These are phyloP conservation scores for Macrophomina tecta DNA, from an alignment of 2,329 filamentous ascomycete species.

Conservation along the genomic window DNA sequence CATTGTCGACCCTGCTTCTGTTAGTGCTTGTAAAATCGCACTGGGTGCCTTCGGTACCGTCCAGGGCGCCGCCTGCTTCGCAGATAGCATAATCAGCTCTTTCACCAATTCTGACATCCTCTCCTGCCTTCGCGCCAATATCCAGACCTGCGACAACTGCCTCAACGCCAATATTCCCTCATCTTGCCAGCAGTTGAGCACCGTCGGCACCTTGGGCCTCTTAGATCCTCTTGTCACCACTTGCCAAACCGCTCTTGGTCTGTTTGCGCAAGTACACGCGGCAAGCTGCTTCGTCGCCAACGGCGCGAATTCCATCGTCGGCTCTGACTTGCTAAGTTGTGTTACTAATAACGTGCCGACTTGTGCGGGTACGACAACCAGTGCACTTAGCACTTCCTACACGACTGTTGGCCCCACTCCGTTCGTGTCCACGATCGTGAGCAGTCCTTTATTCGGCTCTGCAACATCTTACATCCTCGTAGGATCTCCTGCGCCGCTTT, in stretches of 20 bases:
- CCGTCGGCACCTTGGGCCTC: background rate
- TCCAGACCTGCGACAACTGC: background rate
- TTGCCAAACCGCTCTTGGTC: slow-evolving; percentile 1
- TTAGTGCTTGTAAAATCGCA: background rate
- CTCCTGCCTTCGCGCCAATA: background rate
- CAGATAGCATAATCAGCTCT: background rate
- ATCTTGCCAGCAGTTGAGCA: background rate
- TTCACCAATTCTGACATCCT: background rate
- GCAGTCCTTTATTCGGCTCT: background rate
- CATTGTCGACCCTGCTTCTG: background rate
- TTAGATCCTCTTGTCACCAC: background rate
- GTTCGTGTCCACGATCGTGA: background rate
- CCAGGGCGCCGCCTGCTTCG: background rate
- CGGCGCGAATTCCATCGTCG: background rate
- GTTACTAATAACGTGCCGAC: background rate
- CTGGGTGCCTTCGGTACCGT: background rate
- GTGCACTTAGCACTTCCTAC: background rate
- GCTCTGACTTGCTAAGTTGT: background rate
- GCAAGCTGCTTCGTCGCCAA: background rate
- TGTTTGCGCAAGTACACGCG: background rate
- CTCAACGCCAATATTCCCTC: background rate
- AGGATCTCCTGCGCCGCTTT: no score
- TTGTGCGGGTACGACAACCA: background rate
- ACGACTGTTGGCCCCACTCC: background rate
- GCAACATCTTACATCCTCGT: background rate